Percentiles rank a stretch among this genome's conserved stretches.
Conservation (phyloP, 371 early-diverging fungal species). For the Mortierella sp. region DNA sequence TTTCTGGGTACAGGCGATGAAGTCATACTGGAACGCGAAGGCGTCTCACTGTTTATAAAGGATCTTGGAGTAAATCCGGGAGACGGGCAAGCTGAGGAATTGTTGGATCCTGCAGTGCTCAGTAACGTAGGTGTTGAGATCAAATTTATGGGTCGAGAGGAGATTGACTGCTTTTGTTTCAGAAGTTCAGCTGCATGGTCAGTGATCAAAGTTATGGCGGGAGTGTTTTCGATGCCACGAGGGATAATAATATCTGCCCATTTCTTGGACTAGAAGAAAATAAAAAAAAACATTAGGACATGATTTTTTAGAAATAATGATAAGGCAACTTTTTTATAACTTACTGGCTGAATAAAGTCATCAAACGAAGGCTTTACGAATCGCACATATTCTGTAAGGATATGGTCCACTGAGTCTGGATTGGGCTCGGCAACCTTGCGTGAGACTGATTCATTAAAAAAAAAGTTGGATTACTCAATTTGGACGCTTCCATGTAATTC, state of each 20-base stretch:
- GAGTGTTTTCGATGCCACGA: slow-evolving; percentile 79
- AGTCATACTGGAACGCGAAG: slow-evolving; percentile 22
- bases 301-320: neutral
- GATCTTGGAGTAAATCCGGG: slow-evolving; percentile 14
- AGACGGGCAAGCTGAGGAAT: slow-evolving; percentile 35
- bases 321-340: neutral
- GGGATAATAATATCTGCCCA: slow-evolving; percentile 91
- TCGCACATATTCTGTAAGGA: slow-evolving; percentile 78
- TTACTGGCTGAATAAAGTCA: slow-evolving; percentile 84
- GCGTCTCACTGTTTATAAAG: slow-evolving; percentile 10
- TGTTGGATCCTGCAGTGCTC: slow-evolving; percentile 10
- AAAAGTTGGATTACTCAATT: too few species aligned
- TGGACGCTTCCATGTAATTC: neutral
- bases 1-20: slow-evolving; percentile 44
- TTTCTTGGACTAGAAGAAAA: slow-evolving; percentile 72
- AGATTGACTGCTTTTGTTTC: slow-evolving; percentile 36
- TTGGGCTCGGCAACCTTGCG: slow-evolving; percentile 45
- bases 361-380: slow-evolving; percentile 90
- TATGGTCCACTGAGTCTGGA: slow-evolving; percentile 61
- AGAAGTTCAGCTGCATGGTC: slow-evolving; percentile 72
- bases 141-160: slow-evolving; percentile 27
- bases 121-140: slow-evolving; percentile 17
- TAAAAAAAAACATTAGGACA: neutral
- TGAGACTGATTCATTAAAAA: slow-evolving; percentile 20
- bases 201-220: slow-evolving; percentile 81